Conservation (phyloP, 805 yeast genomes). For the Metschnikowia lachancei region DNA sequence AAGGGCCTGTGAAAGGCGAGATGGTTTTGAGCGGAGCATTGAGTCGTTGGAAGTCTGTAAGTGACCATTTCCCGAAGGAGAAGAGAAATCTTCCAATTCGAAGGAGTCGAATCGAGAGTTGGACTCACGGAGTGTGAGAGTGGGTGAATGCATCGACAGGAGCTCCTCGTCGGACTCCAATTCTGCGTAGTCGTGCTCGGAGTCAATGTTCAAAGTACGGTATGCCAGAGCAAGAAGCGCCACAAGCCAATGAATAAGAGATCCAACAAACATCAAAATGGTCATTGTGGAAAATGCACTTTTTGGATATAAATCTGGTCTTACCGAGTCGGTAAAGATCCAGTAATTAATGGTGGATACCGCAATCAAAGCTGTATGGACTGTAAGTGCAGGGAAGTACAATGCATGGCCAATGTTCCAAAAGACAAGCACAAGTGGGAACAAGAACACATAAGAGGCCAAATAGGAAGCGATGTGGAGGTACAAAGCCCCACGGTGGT, state of each 20-base stretch:
- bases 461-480: conserved; percentile 50
- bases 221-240: conserved; percentile 51
- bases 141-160: conserved; percentile 16
- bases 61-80: conserved; percentile 15
- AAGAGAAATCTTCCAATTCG: conserved; percentile 22
- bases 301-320: conserved; percentile 65
- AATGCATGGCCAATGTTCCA: conserved; percentile 57
- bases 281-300: conserved; percentile 72
- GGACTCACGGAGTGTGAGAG: conserved; percentile 16
- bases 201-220: conserved; percentile 26
- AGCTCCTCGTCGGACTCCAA: conserved; percentile 18
- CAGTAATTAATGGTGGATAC: conserved; percentile 55
- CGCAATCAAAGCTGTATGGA: conserved; percentile 47
- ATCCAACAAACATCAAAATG: conserved; percentile 52
- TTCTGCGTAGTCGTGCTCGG: conserved; percentile 15
- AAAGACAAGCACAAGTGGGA: conserved; percentile 67
- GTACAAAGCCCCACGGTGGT: conserved; percentile 50
- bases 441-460: conserved; percentile 49
- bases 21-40: conserved; percentile 15
- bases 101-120: conserved; percentile 20
- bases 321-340: conserved; percentile 54
- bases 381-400: conserved; percentile 22
- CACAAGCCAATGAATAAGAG: conserved; percentile 51
- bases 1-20: conserved; percentile 11
- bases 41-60: conserved; percentile 26